Base-by-base conservation (phyloP, 106 monocot species). In the Chionographis japonica region DNA sequence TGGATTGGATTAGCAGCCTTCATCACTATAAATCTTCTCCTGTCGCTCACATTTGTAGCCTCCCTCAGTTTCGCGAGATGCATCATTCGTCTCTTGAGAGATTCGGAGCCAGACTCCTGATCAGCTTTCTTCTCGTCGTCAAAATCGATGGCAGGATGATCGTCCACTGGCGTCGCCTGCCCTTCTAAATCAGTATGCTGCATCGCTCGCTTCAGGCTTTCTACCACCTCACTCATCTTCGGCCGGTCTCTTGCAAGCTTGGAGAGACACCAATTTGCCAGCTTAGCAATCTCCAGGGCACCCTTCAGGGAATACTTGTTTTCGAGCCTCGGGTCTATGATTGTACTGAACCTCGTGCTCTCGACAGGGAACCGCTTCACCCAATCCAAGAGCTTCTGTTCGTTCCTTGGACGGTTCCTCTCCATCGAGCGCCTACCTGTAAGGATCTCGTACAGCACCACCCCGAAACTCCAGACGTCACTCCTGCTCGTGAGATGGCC, bases 381-480 rank as follows among this genome's bases (percentile, higher is more conserved):
- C 86, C 86, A 86, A 4, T 75, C 81, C 53, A 86, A 58, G 18
- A 86, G 86, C 14, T 76, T 82, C 68, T 86, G 81, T 60, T 86
- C 81, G 18, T 40, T 37, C 46, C 15, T 75, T 52, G 86, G 86
- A 11, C 61, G 78, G 68, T 72, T 72, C 49, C 55, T 62, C 37
- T 86, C 86, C 38, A 86, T 52, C 12, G 86, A 63, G 6, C 82
- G 56, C 49, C 86, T 56, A 3, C 86, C 86, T 0, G 86, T 86
- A 9, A 86, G 56, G 18, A 86, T 79, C 72, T 86, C 86, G 46
- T 72, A 86, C 4, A 86, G 68, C 8, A 86, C 82, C 16, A 86
- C 86, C 12, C 86, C 86, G 61, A 82, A 86, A 46, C 75, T 72
- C 77, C 80, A 85, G 4, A 86, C 78, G 50, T 86, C 86, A 50